Base-by-base conservation (phyloP, 1,284 basidiomycete species). In the Trametes hirsuta region DNA sequence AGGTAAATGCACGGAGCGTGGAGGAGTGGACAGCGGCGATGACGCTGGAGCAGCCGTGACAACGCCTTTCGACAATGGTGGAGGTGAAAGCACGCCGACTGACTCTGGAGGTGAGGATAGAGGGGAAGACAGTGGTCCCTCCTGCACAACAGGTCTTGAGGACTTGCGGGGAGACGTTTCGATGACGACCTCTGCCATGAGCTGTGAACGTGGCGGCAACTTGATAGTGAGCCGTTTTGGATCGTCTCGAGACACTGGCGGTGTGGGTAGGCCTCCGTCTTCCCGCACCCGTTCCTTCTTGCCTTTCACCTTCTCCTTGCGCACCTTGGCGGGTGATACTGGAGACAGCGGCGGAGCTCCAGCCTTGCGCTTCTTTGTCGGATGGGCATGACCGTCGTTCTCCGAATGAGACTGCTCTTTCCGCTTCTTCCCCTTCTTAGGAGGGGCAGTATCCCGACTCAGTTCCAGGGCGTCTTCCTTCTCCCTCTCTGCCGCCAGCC, bases 401-500 rank as follows among this genome's bases (percentile, higher is more conserved):
- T 59, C 58, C 10, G 51, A 47, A 35, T 44, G 53, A 36, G 54
- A 24, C 42, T 56, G 59, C 49, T 61, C 62, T 48, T 70, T 71
- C 47, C 62, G 57, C 64, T 70, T 70, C 67, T 66, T 68, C 18
- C 58, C 53, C 41, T 64, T 62, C 61, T 64, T 64, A 15, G 42
- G 39, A 3, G 48, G 37, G 6, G 59, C 45, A 8, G 54, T 45
- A 4, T 53, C 52, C 35, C 34, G 39, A 12, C 46, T 51, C 21
- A 39, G 40, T 37, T 59, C 51, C 8, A 47, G 51, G 9, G 58
- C 63, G 3, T 46, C 52, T 11, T 25, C 53, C 37, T 18, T 47
- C 30, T 49, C 46, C 46, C 35, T 54, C n/a, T 60, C 53, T 8
- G 62, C 65, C 4, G 68, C 65, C 46, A 82, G 80, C 54, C 83